Conservation (phyloP, 441 rosid species). For the Aleurites moluccanus region DNA sequence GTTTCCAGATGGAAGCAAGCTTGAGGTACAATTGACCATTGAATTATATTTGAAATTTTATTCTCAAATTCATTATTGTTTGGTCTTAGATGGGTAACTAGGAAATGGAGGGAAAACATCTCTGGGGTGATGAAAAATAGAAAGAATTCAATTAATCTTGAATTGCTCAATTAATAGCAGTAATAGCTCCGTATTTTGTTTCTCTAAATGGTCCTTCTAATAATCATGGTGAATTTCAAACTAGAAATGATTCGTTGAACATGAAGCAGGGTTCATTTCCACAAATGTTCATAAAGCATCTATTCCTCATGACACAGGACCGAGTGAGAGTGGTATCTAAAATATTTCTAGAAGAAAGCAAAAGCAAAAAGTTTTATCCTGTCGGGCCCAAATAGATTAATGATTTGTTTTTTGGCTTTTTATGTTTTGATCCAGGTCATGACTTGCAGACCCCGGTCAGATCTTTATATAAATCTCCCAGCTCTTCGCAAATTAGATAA, state of each 20-base stretch:
- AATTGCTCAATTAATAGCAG: neutral
- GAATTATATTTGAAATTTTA: neutral
- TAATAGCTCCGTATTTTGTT: neutral
- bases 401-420: no score
- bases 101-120: neutral
- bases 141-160: neutral
- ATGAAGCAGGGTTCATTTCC: neutral
- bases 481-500: slow-evolving; percentile 92
- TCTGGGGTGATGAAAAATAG: neutral
- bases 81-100: slow-evolving; percentile 4
- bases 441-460: slow-evolving; percentile 92
- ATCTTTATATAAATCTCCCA: slow-evolving; percentile 83
- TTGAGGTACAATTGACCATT: slow-evolving; percentile 54
- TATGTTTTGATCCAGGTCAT: slow-evolving; percentile 75
- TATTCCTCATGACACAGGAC: neutral
- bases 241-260: slow-evolving; percentile 1
- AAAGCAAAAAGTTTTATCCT: neutral
- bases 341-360: neutral
- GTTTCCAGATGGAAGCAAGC: slow-evolving; percentile 90
- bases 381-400: neutral
- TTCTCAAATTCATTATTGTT: neutral
- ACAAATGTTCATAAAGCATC: neutral
- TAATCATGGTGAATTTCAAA: neutral
- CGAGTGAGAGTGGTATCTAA: neutral
- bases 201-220: neutral